Percentiles rank a stretch among this genome's conserved stretches.
phyloP scores from a whole-genome alignment of 2,329 filamentous ascomycete genomes.

The Hypoxylon sp. region DNA sequence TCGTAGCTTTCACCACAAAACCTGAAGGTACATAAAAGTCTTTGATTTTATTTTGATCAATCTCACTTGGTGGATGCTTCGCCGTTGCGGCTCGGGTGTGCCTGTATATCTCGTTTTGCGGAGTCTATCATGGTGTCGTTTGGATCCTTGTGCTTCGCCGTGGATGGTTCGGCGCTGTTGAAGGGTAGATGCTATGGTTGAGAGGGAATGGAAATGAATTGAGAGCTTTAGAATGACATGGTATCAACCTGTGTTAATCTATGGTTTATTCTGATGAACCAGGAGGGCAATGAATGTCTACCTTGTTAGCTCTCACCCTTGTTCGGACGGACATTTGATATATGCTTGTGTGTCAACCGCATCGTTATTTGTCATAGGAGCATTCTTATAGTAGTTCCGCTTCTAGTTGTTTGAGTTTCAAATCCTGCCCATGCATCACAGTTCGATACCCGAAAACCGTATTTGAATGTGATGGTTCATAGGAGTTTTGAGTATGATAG shows the following conservation, averaged over 20 bases:
- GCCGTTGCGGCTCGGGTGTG: not conserved
- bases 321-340: no score
- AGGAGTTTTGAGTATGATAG: not conserved
- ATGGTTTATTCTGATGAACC: not conserved
- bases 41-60: no score
- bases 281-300: not conserved
- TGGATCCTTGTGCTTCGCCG: not conserved
- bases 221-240: not conserved
- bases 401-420: not conserved
- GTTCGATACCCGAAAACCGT: not conserved
- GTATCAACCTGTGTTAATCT: not conserved
- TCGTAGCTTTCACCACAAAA: no score
- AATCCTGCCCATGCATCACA: not conserved
- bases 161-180: not conserved
- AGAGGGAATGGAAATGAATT: not conserved
- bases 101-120: not conserved
- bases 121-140: not conserved
- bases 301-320: not conserved
- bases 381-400: not conserved
- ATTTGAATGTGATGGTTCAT: not conserved
- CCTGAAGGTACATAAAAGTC: no score
- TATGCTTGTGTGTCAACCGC: not conserved
- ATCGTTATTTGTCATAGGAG: not conserved
- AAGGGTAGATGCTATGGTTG: not conserved
- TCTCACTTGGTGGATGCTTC: not conserved